phyloP scores from a whole-genome alignment of 2,329 filamentous ascomycete genomes.

The Fusarium chaquense region DNA sequence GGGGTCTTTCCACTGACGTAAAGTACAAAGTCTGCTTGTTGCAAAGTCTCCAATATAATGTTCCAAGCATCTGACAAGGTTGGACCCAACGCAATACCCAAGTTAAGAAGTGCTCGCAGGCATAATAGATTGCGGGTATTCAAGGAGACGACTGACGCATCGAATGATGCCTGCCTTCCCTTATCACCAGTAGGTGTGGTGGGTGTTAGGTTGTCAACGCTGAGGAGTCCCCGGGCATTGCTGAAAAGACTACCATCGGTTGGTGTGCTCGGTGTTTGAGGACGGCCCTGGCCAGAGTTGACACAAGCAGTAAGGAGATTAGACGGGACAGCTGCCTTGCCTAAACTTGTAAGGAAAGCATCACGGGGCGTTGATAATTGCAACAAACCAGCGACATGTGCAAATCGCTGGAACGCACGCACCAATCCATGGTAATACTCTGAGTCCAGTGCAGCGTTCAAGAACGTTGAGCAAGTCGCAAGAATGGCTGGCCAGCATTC shows the following conservation, averaged over 20 bases:
- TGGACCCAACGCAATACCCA: conserved; percentile 93
- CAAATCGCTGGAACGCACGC: conserved; percentile 92
- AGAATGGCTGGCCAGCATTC: conserved; percentile 96
- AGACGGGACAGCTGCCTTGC: conserved; percentile 91
- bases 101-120: conserved; percentile 88
- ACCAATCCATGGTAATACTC: conserved; percentile 95
- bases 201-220: conserved; percentile 76
- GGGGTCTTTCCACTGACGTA: conserved; percentile 70
- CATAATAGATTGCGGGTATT: conserved; percentile 93
- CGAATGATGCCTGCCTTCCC: conserved; percentile 69
- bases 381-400: conserved; percentile 91
- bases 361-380: conserved; percentile 88
- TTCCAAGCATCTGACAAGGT: conserved; percentile 88
- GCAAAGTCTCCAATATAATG: conserved; percentile 90
- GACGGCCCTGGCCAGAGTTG: conserved; percentile 60
- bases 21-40: conserved; percentile 91
- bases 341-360: conserved; percentile 92
- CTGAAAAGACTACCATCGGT: conserved; percentile 71
- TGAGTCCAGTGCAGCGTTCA: conserved; percentile 90
- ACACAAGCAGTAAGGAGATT: conserved; percentile 75
- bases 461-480: conserved; percentile 93
- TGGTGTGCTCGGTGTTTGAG: conserved; percentile 59
- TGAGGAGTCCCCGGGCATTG: conserved; percentile 78
- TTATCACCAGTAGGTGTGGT: conserved; percentile 68
- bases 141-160: conserved; percentile 67